Conservation (phyloP, 225 moss, liverwort and hornwort genomes). For the Ulota crispa region DNA sequence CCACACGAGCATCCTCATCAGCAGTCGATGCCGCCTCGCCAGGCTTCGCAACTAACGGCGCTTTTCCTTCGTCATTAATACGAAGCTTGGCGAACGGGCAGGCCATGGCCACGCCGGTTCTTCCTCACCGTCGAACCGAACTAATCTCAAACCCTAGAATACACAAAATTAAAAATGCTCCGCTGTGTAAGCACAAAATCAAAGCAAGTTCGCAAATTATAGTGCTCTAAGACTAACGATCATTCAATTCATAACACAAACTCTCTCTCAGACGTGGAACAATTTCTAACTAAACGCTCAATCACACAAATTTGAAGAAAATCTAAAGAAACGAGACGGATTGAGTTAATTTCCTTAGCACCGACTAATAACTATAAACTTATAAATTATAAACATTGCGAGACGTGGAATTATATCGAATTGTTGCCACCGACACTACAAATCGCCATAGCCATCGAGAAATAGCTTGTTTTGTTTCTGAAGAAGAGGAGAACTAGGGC, state of each 20-base stretch:
- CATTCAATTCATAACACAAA: neutral
- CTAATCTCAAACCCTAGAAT: conserved; percentile 16
- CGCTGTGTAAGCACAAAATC: neutral
- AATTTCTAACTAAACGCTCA: neutral
- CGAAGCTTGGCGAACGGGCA: conserved; percentile 56
- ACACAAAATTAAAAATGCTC: neutral
- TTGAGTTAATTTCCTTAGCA: neutral
- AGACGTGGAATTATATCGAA: neutral
- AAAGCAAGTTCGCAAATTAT: neutral
- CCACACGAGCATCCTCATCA: conserved; percentile 12
- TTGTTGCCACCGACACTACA: neutral
- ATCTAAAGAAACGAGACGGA: neutral
- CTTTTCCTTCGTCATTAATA: conserved; percentile 10
- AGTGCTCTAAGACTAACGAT: neutral
- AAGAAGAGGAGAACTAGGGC: too few species aligned
- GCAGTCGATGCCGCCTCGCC: neutral
- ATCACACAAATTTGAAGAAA: neutral
- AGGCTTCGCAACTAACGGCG: conserved; percentile 30
- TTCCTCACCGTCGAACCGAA: conserved; percentile 4
- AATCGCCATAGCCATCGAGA: neutral
- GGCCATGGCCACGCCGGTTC: conserved; percentile 33
- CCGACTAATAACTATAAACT: neutral
- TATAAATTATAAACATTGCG: neutral
- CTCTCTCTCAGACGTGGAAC: neutral
- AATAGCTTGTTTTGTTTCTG: neutral